Evolutionary conservation across 106 monocot species (phyloP).

Genomic region (Acanthochlamys bracteata): DNA sequence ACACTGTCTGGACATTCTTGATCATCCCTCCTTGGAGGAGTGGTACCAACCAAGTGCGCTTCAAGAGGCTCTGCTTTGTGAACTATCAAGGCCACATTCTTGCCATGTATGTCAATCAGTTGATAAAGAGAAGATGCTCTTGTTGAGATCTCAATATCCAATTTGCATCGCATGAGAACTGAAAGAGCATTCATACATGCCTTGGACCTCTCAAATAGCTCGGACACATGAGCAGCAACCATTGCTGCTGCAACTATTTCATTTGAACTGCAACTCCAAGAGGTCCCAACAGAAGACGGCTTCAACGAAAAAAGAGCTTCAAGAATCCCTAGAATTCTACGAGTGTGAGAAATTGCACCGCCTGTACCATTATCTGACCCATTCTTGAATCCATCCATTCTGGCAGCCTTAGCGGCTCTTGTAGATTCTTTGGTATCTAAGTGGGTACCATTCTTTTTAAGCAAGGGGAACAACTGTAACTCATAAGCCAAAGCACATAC

Average conservation of each 20-base stretch:
- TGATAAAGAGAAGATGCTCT: conserved; percentile 94
- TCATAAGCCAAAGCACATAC: conserved; percentile 95
- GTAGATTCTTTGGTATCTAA: conserved; percentile 28
- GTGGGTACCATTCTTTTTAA: conserved; percentile 46
- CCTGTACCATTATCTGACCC: conserved; percentile 49
- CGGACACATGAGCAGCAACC: conserved; percentile 99
- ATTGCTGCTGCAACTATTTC: conserved; percentile 99
- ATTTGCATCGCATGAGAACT: conserved; percentile 77
- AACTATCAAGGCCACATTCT: conserved; percentile 84
- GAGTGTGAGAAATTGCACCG: conserved; percentile 71
- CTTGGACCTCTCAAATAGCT: conserved; percentile 84
- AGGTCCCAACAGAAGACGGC: conserved; percentile 95
- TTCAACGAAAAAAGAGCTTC: conserved; percentile 94
- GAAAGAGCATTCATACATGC: conserved; percentile 91
- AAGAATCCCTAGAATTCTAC: conserved; percentile 80
- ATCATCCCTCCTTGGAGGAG: conserved; percentile 25
- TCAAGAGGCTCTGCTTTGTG: conserved; percentile 80
- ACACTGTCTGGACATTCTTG: conserved; percentile 13
- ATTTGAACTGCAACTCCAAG: conserved; percentile 96
- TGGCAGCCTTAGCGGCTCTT: conserved; percentile 27
- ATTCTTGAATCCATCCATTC: conserved; percentile 31
- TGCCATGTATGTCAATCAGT: conserved; percentile 89
- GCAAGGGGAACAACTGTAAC: conserved; percentile 85
- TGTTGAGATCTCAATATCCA: conserved; percentile 73
- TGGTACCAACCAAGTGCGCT: conserved; percentile 40